Evolutionary conservation across 305 asterid genomes (phyloP).

Genomic region (Fraxinus paxiana): DNA sequence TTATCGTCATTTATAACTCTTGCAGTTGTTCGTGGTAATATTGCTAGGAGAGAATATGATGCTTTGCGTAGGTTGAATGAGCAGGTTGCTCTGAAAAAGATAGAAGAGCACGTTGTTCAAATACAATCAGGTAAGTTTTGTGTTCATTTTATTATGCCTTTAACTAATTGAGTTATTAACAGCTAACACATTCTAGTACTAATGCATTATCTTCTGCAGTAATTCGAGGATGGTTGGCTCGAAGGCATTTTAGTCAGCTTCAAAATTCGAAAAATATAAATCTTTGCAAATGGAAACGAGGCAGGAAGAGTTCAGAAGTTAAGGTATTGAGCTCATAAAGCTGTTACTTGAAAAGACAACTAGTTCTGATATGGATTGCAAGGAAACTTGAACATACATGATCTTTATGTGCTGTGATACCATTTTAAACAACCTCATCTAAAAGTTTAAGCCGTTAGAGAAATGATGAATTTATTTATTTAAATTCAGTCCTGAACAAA

Average conservation of each 20-base stretch:
- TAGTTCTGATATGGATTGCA: background rate
- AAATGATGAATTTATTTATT: background rate
- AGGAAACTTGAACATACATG: background rate
- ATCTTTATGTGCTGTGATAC: background rate
- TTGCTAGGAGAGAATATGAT: slow-evolving; percentile 36
- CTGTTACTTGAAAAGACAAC: slow-evolving; percentile 1
- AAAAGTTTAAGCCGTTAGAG: background rate
- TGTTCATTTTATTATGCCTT: background rate
- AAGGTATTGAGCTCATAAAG: slow-evolving; percentile 50
- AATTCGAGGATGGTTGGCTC: slow-evolving; percentile 80
- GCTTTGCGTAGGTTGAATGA: slow-evolving; percentile 12
- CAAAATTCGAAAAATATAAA: slow-evolving; percentile 31
- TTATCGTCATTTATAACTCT: background rate
- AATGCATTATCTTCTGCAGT: slow-evolving; percentile 42
- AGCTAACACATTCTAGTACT: slow-evolving; percentile 4
- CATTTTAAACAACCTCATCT: background rate
- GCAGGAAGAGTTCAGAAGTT: slow-evolving; percentile 51
- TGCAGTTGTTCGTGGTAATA: slow-evolving; percentile 49
- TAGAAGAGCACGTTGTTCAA: background rate
- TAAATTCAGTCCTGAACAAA: background rate
- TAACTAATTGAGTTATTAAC: background rate
- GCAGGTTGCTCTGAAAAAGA: background rate
- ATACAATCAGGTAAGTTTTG: slow-evolving; percentile 40
- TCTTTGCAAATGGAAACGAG: slow-evolving; percentile 33
- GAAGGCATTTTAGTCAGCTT: slow-evolving; percentile 46